A percentile compares a stretch with the other conserved stretches of the same genome.
phyloP scores from a whole-genome alignment of 129 eudicot genomes.

The Pittosporum tobira region DNA sequence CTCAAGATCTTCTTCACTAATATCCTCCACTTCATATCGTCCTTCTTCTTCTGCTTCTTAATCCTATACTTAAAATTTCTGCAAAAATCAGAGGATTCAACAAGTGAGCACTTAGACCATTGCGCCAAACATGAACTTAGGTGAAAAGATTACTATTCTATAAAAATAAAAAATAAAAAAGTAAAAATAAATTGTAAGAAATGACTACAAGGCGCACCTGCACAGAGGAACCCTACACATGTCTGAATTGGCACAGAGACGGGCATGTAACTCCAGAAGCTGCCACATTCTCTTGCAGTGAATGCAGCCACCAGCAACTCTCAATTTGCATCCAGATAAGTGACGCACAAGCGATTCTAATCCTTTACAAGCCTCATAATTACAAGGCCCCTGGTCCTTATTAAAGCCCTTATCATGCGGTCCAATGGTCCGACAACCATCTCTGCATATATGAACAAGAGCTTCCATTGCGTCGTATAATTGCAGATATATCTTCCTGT shows the following conservation, averaged over 20 bases:
- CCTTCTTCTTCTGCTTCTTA: conserved; percentile 59
- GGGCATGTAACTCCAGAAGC: conserved; percentile 78
- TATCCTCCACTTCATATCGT: conserved; percentile 75
- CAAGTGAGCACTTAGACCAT: no score
- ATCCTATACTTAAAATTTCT: conserved; percentile 59
- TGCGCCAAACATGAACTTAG: not conserved
- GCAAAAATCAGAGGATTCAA: conserved; percentile 4
- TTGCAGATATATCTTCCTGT: conserved; percentile 50
- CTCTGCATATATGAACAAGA: conserved; percentile 72
- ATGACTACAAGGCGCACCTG: conserved; percentile 38
- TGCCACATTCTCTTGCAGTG: conserved; percentile 99
- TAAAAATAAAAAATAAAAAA: no score
- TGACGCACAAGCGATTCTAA: conserved; percentile 79
- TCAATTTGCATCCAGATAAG: conserved; percentile 70
- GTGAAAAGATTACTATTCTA: not conserved
- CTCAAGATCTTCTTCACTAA: conserved; percentile 86
- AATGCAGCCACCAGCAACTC: conserved; percentile 81
- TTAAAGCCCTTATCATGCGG: conserved; percentile 51
- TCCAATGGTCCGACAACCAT: conserved; percentile 83
- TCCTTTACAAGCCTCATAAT: conserved; percentile 69
- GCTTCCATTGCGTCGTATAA: conserved; percentile 98
- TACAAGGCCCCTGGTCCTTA: conserved; percentile 57
- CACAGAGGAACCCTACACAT: conserved; percentile 81
- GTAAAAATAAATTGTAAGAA: not conserved
- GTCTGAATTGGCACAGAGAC: conserved; percentile 62